phyloP scores from a whole-genome alignment of 139 green algal genomes.

The Chlorella sp. region DNA sequence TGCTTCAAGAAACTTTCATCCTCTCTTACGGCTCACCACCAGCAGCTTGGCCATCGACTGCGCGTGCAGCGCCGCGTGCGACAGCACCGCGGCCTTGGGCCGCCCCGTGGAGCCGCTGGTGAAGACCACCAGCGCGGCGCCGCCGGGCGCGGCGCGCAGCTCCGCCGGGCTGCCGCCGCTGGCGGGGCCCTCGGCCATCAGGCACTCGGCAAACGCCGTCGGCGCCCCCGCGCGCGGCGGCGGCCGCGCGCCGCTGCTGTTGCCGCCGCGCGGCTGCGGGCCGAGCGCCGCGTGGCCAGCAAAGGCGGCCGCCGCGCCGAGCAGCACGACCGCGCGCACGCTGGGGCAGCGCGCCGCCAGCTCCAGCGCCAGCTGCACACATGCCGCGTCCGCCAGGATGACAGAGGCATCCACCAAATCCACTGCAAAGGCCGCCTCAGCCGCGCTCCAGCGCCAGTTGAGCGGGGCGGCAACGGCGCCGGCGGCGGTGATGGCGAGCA shows the following conservation, averaged over 20 bases:
- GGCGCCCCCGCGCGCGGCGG: neutral
- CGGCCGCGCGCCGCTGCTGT: neutral
- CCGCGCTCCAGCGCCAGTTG: slow-evolving; percentile 60
- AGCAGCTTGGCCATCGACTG: slow-evolving; percentile 82
- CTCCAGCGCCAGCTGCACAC: slow-evolving; percentile 18
- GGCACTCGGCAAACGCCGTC: slow-evolving; percentile 14
- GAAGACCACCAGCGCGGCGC: slow-evolving; percentile 11
- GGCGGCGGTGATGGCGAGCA: slow-evolving; percentile 60
- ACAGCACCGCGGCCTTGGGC: slow-evolving; percentile 68
- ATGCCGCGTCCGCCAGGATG: slow-evolving; percentile 20
- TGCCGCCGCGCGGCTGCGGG: no score
- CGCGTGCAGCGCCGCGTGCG: slow-evolving; percentile 58
- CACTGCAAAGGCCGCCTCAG: slow-evolving; percentile 15
- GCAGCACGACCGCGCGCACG: slow-evolving; percentile 1
- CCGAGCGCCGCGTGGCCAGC: no score
- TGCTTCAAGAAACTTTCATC: no score
- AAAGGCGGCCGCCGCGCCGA: neutral
- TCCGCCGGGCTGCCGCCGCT: neutral
- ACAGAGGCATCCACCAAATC: neutral
- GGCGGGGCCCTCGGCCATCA: neutral
- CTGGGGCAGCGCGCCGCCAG: neutral
- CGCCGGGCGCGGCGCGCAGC: slow-evolving; percentile 11
- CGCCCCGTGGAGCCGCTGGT: slow-evolving; percentile 65
- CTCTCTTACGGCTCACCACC: slow-evolving; percentile 20
- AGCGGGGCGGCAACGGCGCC: slow-evolving; percentile 69